A percentile compares a stretch with the other conserved stretches of the same genome.
Evolutionary conservation across 169 alveolate species (phyloP).

Genomic region (Eimeria sp.): DNA sequence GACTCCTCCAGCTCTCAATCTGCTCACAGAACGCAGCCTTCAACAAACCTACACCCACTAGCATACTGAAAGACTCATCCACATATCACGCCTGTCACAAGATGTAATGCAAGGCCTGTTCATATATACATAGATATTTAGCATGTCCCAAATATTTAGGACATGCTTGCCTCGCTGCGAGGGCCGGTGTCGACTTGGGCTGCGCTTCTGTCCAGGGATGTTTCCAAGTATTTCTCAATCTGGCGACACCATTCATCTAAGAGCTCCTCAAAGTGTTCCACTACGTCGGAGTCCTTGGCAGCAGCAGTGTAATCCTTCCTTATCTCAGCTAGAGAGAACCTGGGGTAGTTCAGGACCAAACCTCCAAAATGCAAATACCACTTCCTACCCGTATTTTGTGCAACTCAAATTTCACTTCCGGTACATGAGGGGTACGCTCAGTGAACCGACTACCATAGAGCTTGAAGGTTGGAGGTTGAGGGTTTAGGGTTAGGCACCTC

Average conservation of each 20-base stretch:
- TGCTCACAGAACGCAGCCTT: conserved; percentile 84
- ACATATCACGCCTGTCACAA: not conserved
- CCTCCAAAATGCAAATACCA: not conserved
- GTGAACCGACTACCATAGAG: not conserved
- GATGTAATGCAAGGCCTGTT: not conserved
- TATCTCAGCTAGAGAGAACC: conserved; percentile 46
- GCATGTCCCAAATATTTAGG: not conserved
- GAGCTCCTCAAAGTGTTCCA: conserved; percentile 80
- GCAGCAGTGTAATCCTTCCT: conserved; percentile 28
- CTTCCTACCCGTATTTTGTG: not conserved
- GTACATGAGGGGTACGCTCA: too few species aligned
- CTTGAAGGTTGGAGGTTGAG: not conserved
- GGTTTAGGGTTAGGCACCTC: conserved; percentile 17
- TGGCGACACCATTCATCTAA: conserved; percentile 83
- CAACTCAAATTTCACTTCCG: not conserved
- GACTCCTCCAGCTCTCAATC: conserved; percentile 95
- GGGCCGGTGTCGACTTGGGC: conserved; percentile 78
- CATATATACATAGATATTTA: too few species aligned
- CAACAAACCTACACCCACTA: too few species aligned
- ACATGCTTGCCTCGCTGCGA: conserved; percentile 70
- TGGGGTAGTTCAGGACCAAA: not conserved
- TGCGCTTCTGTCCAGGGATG: conserved; percentile 50
- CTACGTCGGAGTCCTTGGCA: conserved; percentile 69
- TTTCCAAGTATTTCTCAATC: conserved; percentile 73
- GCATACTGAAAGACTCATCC: too few species aligned